Conservation (phyloP, 495 filamentous ascomycete species). For the Geoglossum glabrum region DNA sequence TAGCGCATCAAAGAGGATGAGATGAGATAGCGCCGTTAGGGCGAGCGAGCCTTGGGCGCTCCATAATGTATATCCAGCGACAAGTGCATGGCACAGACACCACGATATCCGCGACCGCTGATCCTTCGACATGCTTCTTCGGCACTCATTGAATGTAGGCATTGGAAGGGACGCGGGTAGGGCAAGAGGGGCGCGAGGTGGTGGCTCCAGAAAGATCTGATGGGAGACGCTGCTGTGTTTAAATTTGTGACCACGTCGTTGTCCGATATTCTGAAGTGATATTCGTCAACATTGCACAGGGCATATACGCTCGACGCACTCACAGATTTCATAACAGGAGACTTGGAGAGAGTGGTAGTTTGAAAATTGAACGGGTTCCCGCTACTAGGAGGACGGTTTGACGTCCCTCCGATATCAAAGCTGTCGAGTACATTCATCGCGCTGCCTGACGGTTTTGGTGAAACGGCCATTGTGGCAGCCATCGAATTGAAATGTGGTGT, state of each 20-base stretch:
- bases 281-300: neutral
- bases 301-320: neutral
- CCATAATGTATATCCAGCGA: conserved; percentile 70
- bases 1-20: conserved; percentile 86
- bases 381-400: neutral
- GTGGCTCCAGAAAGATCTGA: conserved; percentile 92
- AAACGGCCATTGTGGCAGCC: conserved; percentile 11
- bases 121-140: conserved; percentile 65
- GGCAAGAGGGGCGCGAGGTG: conserved; percentile 64
- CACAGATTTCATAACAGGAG: conserved; percentile 64
- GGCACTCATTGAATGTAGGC: conserved; percentile 74
- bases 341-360: conserved; percentile 55
- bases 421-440: conserved; percentile 22
- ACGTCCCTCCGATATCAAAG: conserved; percentile 19
- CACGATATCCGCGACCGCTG: conserved; percentile 68
- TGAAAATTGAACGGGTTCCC: conserved; percentile 79
- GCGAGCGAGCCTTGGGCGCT: conserved; percentile 72
- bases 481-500: conserved; percentile 20
- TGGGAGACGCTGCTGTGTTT: conserved; percentile 93
- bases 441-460: conserved; percentile 16
- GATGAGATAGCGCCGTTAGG: conserved; percentile 76
- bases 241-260: conserved; percentile 90
- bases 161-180: conserved; percentile 86
- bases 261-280: conserved; percentile 47
- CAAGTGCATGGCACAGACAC: conserved; percentile 70